phyloP scores from a whole-genome alignment of 495 filamentous ascomycete genomes.

The Umbilicaria muhlenbergii region DNA sequence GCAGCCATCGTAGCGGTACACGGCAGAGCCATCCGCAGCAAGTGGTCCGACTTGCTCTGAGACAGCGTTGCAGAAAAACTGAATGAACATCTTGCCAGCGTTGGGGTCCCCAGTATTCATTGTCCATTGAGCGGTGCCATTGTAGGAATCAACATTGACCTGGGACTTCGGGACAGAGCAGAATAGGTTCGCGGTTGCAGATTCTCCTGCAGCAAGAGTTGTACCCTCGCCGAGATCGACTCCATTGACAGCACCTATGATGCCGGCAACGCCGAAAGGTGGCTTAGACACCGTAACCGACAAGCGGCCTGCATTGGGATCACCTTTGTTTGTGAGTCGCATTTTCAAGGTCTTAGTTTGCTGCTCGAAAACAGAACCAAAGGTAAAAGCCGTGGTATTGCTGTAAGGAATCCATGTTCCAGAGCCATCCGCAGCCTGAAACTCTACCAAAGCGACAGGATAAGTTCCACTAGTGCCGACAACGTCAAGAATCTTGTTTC shows the following conservation, averaged over 20 bases:
- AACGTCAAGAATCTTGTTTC: constrained; percentile 22
- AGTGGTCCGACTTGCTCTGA: constrained; percentile 24
- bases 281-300: constrained; percentile 35
- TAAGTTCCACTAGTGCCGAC: constrained; percentile 22
- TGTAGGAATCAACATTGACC: constrained; percentile 26
- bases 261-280: constrained; percentile 22
- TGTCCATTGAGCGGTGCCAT: constrained; percentile 12
- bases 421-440: constrained; percentile 26
- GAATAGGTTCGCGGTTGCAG: constrained; percentile 24
- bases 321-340: constrained; percentile 27
- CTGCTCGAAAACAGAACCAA: constrained; percentile 28
- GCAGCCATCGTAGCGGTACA: constrained; percentile 26
- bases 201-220: constrained; percentile 23
- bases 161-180: constrained; percentile 31
- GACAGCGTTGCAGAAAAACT: constrained; percentile 21
- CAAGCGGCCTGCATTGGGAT: constrained; percentile 18
- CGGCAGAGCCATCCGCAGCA: constrained; percentile 14
- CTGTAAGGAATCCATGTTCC: constrained; percentile 27
- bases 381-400: constrained; percentile 21
- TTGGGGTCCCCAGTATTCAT: constrained; percentile 29
- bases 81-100: constrained; percentile 24
- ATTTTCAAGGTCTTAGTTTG: constrained; percentile 21
- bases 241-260: constrained; percentile 24
- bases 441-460: constrained; percentile 28
- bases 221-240: constrained; percentile 35